Percentiles rank a stretch among this genome's conserved stretches.
Evolutionary conservation across 768 basidiomycete species (phyloP).

Genomic region (Naganishia kalamii): DNA sequence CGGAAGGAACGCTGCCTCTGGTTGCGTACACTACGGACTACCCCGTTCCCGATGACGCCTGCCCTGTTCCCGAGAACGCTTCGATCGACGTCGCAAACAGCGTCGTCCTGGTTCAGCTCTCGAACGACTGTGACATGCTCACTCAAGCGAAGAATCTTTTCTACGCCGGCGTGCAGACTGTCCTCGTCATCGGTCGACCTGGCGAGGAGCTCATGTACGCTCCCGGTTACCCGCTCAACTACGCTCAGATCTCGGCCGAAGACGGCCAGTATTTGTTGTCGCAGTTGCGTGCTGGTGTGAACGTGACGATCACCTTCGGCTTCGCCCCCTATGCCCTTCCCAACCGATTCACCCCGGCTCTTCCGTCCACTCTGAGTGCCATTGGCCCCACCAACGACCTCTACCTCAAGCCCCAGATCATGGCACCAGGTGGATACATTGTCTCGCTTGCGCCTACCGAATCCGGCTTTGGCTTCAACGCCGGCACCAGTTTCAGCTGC

Average conservation of each 20-base stretch:
- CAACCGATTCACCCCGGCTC: constrained; percentile 53
- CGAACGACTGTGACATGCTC: constrained; percentile 20
- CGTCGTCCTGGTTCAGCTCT: constrained; percentile 56
- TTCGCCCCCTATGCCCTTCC: constrained; percentile 49
- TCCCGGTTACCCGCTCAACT: constrained; percentile 28
- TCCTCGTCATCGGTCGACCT: constrained; percentile 9
- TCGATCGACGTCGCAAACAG: constrained; percentile 54
- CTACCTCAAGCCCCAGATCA: constrained; percentile 52
- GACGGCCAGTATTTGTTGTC: constrained; percentile 38
- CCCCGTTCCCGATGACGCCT: constrained; percentile 58
- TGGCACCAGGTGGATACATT: constrained; percentile 50
- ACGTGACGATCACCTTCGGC: constrained; percentile 32
- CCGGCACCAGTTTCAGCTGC: constrained; percentile 27
- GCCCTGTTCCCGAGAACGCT: constrained; percentile 55
- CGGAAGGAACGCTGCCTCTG: constrained; percentile 51
- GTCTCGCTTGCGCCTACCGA: constrained; percentile 19
- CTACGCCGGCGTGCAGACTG: constrained; percentile 16
- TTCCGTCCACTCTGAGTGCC: constrained; percentile 56
- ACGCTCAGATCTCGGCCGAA: constrained; percentile 32
- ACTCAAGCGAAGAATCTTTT: constrained; percentile 12
- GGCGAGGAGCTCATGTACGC: neutral
- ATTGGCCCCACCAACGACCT: constrained; percentile 60
- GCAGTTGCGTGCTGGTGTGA: constrained; percentile 26
- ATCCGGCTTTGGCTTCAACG: constrained; percentile 23
- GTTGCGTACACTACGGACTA: constrained; percentile 47